Conservation (phyloP, 805 yeast genomes). For the Kazachstania bromeliacearum region DNA sequence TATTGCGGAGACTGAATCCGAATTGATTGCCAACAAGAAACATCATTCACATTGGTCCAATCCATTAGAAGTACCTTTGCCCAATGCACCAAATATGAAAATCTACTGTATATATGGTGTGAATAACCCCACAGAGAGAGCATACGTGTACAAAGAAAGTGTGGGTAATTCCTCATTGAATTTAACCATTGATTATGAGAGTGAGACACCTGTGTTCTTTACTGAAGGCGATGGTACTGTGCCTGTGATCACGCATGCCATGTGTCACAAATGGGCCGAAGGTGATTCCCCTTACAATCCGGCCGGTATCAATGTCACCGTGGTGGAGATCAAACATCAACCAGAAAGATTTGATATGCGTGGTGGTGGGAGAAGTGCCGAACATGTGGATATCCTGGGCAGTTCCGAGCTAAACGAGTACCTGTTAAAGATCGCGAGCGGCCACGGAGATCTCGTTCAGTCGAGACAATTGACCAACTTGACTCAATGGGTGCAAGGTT, state of each 20-base stretch:
- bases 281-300: conserved; percentile 66
- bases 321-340: conserved; percentile 87
- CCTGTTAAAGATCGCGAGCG: conserved; percentile 72
- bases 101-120: conserved; percentile 88
- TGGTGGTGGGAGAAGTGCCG: conserved; percentile 97
- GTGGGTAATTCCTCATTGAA: conserved; percentile 49
- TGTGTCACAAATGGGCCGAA: conserved; percentile 87
- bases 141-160: conserved; percentile 75
- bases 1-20: conserved; percentile 47
- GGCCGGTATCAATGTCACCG: conserved; percentile 56
- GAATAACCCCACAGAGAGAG: conserved; percentile 94
- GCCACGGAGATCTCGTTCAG: conserved; percentile 59
- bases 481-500: conserved; percentile 47
- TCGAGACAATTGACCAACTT: conserved; percentile 52
- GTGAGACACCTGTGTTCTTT: conserved; percentile 55
- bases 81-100: conserved; percentile 88
- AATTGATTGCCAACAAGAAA: conserved; percentile 57
- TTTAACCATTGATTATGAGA: conserved; percentile 60
- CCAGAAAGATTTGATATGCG: conserved; percentile 91
- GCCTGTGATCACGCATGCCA: conserved; percentile 73
- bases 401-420: conserved; percentile 87
- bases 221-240: conserved; percentile 97
- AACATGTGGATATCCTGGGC: conserved; percentile 94
- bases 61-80: conserved; percentile 85
- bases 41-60: conserved; percentile 82